These are phyloP conservation scores for Skeletonema costatum DNA, from an alignment of 108 stramenopile genomes.

Conservation along the genomic window DNA sequence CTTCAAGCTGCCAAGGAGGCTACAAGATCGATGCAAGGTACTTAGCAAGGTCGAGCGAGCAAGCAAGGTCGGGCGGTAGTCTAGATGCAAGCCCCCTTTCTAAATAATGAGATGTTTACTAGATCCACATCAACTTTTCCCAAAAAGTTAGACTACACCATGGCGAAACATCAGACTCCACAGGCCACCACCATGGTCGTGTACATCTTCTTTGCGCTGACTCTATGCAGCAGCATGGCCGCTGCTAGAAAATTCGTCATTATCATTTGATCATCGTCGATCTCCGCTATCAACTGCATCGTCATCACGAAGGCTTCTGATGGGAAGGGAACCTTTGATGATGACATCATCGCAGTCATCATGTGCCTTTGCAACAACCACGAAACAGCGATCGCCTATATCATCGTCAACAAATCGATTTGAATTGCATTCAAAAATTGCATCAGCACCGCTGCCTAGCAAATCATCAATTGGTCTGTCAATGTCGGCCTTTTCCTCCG, in stretches of 20 bases:
- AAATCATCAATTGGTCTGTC: not conserved
- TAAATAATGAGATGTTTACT: too few relatives aligned
- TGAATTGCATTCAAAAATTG: not conserved
- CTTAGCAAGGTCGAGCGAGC: too few relatives aligned
- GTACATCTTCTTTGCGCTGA: not conserved
- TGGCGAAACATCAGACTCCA: not conserved
- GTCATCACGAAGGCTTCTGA: not conserved
- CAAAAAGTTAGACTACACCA: too few relatives aligned
- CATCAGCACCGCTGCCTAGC: not conserved
- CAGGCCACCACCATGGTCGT: not conserved
- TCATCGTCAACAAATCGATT: not conserved
- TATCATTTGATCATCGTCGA: not conserved
- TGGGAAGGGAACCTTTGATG: not conserved
- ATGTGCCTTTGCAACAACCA: conserved; percentile 5
- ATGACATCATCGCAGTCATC: not conserved
- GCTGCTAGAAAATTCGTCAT: not conserved
- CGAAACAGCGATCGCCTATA: not conserved
- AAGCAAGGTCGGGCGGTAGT: too few relatives aligned
- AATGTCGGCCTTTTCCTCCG: not conserved
- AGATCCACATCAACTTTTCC: too few relatives aligned
- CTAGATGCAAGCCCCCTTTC: too few relatives aligned
- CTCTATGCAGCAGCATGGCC: not conserved
- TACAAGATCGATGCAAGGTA: too few relatives aligned
- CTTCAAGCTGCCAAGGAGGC: too few relatives aligned
- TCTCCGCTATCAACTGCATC: not conserved